Evolutionary conservation across 495 filamentous ascomycete species (phyloP), one percentile per base, ranked within the genome.

Genomic region (Penicillium salamii): DNA sequence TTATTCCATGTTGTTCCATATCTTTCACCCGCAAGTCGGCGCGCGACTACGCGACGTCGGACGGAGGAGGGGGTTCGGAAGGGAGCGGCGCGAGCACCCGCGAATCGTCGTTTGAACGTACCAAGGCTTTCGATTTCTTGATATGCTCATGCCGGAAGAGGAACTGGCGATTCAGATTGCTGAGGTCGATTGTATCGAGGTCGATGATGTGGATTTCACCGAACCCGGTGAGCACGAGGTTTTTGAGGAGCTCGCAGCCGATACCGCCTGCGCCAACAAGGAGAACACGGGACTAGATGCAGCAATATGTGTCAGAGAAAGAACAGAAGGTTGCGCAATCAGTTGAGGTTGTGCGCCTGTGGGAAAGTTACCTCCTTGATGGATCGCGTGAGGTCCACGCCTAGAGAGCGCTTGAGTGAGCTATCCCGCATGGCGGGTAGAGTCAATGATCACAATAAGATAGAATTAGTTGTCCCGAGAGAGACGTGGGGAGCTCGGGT

Each of bases 251-350:
- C 68, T 99, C 93, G 70, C 93, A 99, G 49, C 93, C 93, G 63
- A 99, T 97, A 34, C 93, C 93, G 50, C 93, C 93, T 36, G 93
- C 93, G 52, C 93, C 93, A 37, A 99, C 91, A 75, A 99, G 88
- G 18, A 99, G 76, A 24, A 97, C 87, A 36, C 86, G 87, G 42
- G 91, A 81, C 92, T 95, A 74, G 19, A 34, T 7, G 32, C 29
- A 15, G 17, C 46, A 35, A 42, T 13, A 43, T 17, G 29, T 12
- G 54, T 71, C 38, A 65, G 54, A 15, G 49, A 29, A n/a, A 7
- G 35, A 29, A 43, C 44, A 24, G 19, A 45, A 18, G 17, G 34
- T 21, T 29, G 4, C 18, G 12, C 19, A 18, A 19, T 6, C 29
- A 14, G 24, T 1, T 19, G 13, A 19, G 9, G 31, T 2, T 23